Base-by-base conservation (phyloP, 1,139 yeast genomes). In the Yamadazyma spencermartinsiae region DNA sequence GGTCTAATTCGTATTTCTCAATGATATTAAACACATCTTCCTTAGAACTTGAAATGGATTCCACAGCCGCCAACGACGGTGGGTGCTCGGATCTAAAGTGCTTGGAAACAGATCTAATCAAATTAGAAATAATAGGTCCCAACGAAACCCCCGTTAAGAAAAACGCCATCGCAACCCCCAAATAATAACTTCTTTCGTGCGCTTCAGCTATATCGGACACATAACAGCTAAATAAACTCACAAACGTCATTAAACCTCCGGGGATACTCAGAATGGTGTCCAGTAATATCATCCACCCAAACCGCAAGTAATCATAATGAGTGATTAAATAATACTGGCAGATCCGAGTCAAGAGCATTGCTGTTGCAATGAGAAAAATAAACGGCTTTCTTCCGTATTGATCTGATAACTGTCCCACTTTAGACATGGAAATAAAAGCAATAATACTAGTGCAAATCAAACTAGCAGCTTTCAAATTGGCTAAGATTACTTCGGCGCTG, bases 131-230 rank as follows among this genome's bases (percentile, higher is more conserved):
- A 17, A 79, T 41, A 0, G 94, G 92, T 1, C 90, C 92, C n/a
- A 74, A 9, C 0, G 83, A 80, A 44, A 79, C 52, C 0, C 89
- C 90, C 2, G 71, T 61, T 47, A 70, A 80, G 40, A 82, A 53
- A 20, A 75, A 61, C 0, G 88, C 84, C 43, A 74, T 68, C 14
- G 73, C 60, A 26, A 74, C 58, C 1, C 88, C 87, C 44, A 85
- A 61, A 4, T 69, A 65, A 36, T 73, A 72, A 20, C 79, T 75
- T 42, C 90, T 58, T 37, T 71, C 68, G 30, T 64, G 66, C 1
- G 81, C 68, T 13, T 76, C 78, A n/a, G 79, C 78, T 36, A 81
- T 74, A 57, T 85, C 94, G 3, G 84, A 68, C 18, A 82, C 66
- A 51, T 83, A 84, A 33, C 86, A 71, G 43, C 74, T 74, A 14